Percentiles rank a stretch among this genome's conserved stretches.
These are phyloP conservation scores for Neurospora sp. DNA, from an alignment of 495 filamentous ascomycete species.

Conservation along the genomic window DNA sequence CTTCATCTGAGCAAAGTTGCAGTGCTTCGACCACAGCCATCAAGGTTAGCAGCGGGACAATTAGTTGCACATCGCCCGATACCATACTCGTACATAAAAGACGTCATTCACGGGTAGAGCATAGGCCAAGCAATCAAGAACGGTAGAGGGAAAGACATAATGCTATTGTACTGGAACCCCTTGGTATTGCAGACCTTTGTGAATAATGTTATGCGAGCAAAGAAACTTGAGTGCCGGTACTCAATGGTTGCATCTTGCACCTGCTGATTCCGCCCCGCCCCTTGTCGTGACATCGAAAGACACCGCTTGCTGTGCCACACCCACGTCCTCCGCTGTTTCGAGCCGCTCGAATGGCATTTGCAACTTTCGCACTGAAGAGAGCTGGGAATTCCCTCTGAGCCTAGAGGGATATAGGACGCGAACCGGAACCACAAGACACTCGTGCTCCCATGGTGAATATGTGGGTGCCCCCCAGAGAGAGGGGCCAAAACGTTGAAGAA, in stretches of 20 bases:
- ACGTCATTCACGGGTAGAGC: neutral
- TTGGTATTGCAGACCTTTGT: neutral
- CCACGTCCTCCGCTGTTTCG: neutral
- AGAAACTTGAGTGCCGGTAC: neutral
- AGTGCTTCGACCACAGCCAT: neutral
- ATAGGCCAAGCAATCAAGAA: neutral
- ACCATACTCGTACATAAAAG: neutral
- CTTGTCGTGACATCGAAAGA: neutral
- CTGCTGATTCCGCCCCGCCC: neutral
- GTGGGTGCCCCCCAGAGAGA: neutral
- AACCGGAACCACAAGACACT: neutral
- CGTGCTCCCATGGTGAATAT: neutral
- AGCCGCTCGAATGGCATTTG: neutral
- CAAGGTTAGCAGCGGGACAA: neutral
- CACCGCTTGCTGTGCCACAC: neutral
- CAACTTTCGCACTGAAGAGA: neutral
- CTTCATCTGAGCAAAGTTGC: neutral
- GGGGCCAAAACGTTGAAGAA: neutral
- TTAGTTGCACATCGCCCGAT: neutral
- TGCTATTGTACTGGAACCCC: neutral
- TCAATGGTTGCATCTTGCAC: neutral
- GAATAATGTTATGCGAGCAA: neutral
- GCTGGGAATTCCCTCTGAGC: neutral
- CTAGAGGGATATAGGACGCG: neutral
- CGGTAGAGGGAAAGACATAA: neutral